Base-by-base conservation (phyloP, 1,139 yeast species). In the Yamadazyma atlantica region DNA sequence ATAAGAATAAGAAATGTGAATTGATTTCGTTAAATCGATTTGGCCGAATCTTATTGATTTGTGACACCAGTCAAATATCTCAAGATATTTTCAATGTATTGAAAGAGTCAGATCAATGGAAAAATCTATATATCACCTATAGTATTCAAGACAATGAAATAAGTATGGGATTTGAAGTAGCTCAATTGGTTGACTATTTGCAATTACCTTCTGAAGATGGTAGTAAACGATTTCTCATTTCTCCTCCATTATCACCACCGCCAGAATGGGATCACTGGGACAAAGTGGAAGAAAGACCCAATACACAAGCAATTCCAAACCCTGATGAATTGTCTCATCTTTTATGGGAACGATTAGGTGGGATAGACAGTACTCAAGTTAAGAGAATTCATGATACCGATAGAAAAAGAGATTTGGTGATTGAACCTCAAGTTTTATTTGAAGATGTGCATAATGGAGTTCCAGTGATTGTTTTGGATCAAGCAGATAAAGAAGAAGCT, bases 221-320 rank as follows among this genome's bases (percentile, higher is more conserved):
- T 8, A 58, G 65, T 34, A 56, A 63, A 34, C 46, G 76, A 21
- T 71, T 70, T 40, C 64, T 71, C 36, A 71, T 71, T 19, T 68
- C 73, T 18, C 77, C 77, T 1, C 77, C 77, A 4, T 48, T 64
- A n/a, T 68, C 74, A 7, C 77, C 77, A 1, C 75, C 70, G 2
- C 54, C 68, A 0, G 77, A 66, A 36, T 71, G 77, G 77, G 64
- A 69, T 45, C 66, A 68, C 42, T 71, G 71, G 69, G 64, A 63
- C 38, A 64, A 54, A 38, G 64, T 57, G 0, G 77, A 71, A 46
- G 76, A 69, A 14, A 70, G 71, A 0, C 77, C 77, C 1, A 64
- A 65, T 40, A 18, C 13, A 18, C 51, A 55, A 33, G 42, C 74
- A 1, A 55, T 69, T 1, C 57, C 58, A 36, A 59, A 73, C n/a